Evolutionary conservation across 306 rosid species (phyloP).

Genomic region (Fragaria nilgerrensis): DNA sequence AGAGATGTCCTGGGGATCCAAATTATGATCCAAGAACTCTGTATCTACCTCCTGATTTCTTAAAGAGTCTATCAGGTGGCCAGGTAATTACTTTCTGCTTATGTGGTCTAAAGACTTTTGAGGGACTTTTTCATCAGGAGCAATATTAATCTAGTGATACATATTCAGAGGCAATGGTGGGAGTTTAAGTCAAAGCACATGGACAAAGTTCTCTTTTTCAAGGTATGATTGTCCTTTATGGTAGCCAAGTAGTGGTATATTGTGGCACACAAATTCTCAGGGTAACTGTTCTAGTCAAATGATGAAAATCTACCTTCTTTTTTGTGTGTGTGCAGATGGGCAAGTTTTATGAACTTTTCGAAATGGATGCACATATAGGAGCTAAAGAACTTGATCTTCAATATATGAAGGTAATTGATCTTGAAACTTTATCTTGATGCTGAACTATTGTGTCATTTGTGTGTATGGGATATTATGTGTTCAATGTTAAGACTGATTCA

Average conservation of each 20-base stretch:
- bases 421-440: background rate
- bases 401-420: constrained; percentile 69
- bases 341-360: constrained; percentile 91
- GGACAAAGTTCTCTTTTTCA: constrained; percentile 94
- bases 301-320: constrained; percentile 21
- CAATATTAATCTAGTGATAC: constrained; percentile 6
- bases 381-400: constrained; percentile 85
- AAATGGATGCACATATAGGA: constrained; percentile 95
- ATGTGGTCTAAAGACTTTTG: constrained; percentile 2
- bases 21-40: constrained; percentile 79
- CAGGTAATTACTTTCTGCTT: constrained; percentile 48
- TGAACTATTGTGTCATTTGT: background rate
- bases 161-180: constrained; percentile 94
- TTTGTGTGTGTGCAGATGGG: constrained; percentile 63
- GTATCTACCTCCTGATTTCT: constrained; percentile 67
- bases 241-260: constrained; percentile 15
- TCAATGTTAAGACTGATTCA: background rate
- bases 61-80: constrained; percentile 67
- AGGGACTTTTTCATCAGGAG: constrained; percentile 8
- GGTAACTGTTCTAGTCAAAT: constrained; percentile 19
- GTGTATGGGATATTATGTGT: background rate
- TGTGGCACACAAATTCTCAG: constrained; percentile 10
- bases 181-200: constrained; percentile 93
- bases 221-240: constrained; percentile 44
- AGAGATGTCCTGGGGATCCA: constrained; percentile 66